phyloP scores from a whole-genome alignment of 2,329 filamentous ascomycete genomes.

The Scedosporium boydii region DNA sequence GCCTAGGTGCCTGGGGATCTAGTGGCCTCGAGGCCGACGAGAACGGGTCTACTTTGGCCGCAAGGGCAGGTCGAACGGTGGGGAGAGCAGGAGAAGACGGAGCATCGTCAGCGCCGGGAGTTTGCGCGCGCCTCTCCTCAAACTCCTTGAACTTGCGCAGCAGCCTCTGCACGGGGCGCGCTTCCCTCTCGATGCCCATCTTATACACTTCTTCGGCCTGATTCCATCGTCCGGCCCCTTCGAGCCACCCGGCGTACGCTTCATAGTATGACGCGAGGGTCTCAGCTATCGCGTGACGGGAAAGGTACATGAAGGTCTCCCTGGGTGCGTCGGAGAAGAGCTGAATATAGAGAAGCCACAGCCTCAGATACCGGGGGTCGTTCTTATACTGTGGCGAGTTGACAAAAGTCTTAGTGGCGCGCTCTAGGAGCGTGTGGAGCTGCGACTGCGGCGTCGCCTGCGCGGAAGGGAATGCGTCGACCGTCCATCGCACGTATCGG shows the following conservation, averaged over 20 bases:
- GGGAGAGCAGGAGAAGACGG: constrained; percentile 84
- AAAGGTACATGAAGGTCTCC: constrained; percentile 85
- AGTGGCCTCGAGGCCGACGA: constrained; percentile 39
- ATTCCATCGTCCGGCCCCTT: constrained; percentile 70
- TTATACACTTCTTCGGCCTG: constrained; percentile 94
- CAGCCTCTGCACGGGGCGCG: constrained; percentile 70
- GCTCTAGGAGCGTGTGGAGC: constrained; percentile 78
- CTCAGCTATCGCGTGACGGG: constrained; percentile 81
- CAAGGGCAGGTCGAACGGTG: constrained; percentile 70
- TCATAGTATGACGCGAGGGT: constrained; percentile 88
- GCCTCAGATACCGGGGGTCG: constrained; percentile 81
- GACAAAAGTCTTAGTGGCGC: constrained; percentile 84
- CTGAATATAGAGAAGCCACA: constrained; percentile 91
- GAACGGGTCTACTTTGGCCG: constrained; percentile 80
- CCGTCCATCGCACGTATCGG: constrained; percentile 92
- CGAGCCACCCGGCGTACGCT: constrained; percentile 90
- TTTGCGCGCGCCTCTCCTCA: constrained; percentile 62
- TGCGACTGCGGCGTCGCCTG: constrained; percentile 90
- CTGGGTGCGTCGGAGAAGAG: constrained; percentile 89
- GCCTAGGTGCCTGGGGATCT: constrained; percentile 58
- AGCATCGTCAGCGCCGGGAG: constrained; percentile 45
- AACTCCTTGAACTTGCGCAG: constrained; percentile 90
- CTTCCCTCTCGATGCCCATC: constrained; percentile 80
- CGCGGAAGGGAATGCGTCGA: constrained; percentile 88
- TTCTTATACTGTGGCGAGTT: constrained; percentile 85